Evolutionary conservation across 2,329 filamentous ascomycete genomes (phyloP), one percentile per base, ranked within the genome.

Genomic region (Cladosporium oxysporum): DNA sequence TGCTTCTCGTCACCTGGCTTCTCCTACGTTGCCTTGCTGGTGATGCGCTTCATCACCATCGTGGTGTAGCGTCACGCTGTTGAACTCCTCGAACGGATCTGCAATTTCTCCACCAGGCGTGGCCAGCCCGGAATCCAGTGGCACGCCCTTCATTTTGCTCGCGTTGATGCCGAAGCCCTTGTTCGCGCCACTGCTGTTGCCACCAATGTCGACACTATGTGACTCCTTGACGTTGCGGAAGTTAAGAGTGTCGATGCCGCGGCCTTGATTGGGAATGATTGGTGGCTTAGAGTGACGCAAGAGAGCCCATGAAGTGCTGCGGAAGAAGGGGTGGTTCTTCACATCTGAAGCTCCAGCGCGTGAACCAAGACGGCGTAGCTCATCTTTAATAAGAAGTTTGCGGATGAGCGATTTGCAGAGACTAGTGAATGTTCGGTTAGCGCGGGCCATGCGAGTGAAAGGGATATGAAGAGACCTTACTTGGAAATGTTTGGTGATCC

Each of bases 181-280:
- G 66, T 77, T 76, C n/a, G 73, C 66, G 37, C 69, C 71, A 21
- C 60, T 64, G 18, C 86, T 29, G 53, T 37, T 83, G 21, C 87
- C 85, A 67, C 87, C 87, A 58, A 96, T 89, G 78, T 99, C 95
- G 59, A 98, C 92, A 76, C 93, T 97, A 74, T 94, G 91, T 74
- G 92, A 96, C 80, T 99, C 95, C 81, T 98, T 99, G 66, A 99
- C 93, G 73, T 96, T 97, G 70, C 95, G 88, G 85, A 99, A 99
- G 79, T 99, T 99, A 75, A 97, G 84, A 0, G 95, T 97, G 78
- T 99, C 95, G 71, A 95, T 89, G 57, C 91, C 95, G 65, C 91
- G 90, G 63, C 93, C 93, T 77, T 94, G 90, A 74, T 96, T 90
- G 11, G 95, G 95, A 52, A 98, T 90, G 80, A 99, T 99, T 0